These are phyloP conservation scores for Asterophora parasitica DNA, from an alignment of 768 basidiomycete genomes.

Conservation along the genomic window DNA sequence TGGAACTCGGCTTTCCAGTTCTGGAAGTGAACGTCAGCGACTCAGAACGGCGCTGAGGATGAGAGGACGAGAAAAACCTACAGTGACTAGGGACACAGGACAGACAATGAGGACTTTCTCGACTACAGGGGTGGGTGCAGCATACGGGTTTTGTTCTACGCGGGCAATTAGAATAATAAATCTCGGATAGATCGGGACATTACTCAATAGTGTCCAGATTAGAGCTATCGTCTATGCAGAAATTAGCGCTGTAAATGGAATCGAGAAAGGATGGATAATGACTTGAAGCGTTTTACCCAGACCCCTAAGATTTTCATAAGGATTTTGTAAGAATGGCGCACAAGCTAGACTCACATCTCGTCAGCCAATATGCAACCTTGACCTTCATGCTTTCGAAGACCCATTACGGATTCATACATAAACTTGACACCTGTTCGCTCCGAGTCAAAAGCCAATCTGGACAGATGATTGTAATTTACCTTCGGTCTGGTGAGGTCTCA, in stretches of 20 bases:
- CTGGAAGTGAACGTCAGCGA: slow-evolving; percentile 29
- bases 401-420: slow-evolving; percentile 96
- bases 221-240: slow-evolving; percentile 75
- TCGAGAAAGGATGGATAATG: background rate
- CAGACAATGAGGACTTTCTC: slow-evolving; percentile 91
- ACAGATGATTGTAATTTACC: slow-evolving; percentile 34
- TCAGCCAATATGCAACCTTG: slow-evolving; percentile 96
- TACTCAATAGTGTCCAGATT: slow-evolving; percentile 89
- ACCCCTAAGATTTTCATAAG: slow-evolving; percentile 50
- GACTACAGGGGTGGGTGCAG: slow-evolving; percentile 46
- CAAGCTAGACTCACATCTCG: slow-evolving; percentile 64
- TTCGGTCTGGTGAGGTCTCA: slow-evolving; percentile 89
- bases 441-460: background rate
- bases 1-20: slow-evolving; percentile 96
- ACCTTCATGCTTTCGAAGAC: slow-evolving; percentile 83
- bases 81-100: slow-evolving; percentile 85
- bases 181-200: slow-evolving; percentile 20
- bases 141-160: slow-evolving; percentile 82
- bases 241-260: background rate
- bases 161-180: background rate
- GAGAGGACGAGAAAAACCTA: slow-evolving; percentile 29
- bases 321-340: background rate
- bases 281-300: slow-evolving; percentile 94
- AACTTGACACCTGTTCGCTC: slow-evolving; percentile 63
- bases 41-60: background rate